Evolutionary conservation across 805 yeast genomes (phyloP).

Genomic region (Wickerhamomyces mucosus): DNA sequence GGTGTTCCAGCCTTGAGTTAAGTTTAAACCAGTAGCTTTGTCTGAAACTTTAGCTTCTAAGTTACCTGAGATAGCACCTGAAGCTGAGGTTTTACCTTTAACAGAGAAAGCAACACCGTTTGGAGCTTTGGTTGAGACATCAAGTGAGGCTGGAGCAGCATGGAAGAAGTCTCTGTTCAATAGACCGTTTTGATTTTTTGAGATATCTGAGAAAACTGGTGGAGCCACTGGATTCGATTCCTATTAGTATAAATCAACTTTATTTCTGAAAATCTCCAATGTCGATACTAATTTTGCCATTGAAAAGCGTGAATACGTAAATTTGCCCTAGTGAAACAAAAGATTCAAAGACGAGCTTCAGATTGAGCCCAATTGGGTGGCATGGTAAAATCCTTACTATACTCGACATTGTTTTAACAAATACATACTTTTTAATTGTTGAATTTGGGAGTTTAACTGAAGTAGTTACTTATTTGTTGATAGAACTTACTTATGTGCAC

Average conservation of each 20-base stretch:
- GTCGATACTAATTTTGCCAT: background rate
- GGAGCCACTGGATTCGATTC: constrained; percentile 45
- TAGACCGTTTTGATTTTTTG: constrained; percentile 86
- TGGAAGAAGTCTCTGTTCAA: constrained; percentile 91
- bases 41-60: constrained; percentile 89
- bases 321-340: too few relatives aligned
- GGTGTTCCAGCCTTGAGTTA: constrained; percentile 98
- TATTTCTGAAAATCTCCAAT: background rate
- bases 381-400: too few relatives aligned
- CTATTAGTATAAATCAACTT: constrained; percentile 1
- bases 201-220: constrained; percentile 87
- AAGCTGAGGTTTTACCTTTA: constrained; percentile 73
- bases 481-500: too few relatives aligned
- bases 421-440: too few relatives aligned
- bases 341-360: too few relatives aligned
- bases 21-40: constrained; percentile 83
- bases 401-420: too few relatives aligned
- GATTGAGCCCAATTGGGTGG: too few relatives aligned
- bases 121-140: constrained; percentile 88
- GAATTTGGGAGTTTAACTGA: too few relatives aligned
- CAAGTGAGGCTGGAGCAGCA: constrained; percentile 76
- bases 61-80: constrained; percentile 76
- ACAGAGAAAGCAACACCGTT: constrained; percentile 93
- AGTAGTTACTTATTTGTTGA: too few relatives aligned
- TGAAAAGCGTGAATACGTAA: too few relatives aligned